Conservation (phyloP, 2,329 filamentous ascomycete genomes). For the Aspergillus carbonarius region DNA sequence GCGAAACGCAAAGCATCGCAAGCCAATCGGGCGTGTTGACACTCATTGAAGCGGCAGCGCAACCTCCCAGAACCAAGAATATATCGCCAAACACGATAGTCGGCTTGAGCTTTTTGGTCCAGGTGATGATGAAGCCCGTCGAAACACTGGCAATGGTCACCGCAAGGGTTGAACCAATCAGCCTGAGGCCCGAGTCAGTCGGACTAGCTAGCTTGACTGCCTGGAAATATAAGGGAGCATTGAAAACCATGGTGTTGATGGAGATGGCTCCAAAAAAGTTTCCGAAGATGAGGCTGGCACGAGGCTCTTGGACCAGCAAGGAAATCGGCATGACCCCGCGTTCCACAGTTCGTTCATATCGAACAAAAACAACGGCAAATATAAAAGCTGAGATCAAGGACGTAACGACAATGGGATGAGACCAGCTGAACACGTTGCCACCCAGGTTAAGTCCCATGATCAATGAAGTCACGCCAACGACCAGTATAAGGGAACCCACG, state of each 20-base stretch:
- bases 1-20: slow-evolving; percentile 60
- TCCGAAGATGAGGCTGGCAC: slow-evolving; percentile 51
- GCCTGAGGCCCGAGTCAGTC: slow-evolving; percentile 69
- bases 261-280: slow-evolving; percentile 54
- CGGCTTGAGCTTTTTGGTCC: slow-evolving; percentile 60
- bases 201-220: slow-evolving; percentile 69
- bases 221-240: slow-evolving; percentile 74
- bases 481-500: slow-evolving; percentile 49
- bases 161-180: slow-evolving; percentile 63
- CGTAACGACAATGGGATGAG: slow-evolving; percentile 50
- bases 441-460: slow-evolving; percentile 55
- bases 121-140: slow-evolving; percentile 64
- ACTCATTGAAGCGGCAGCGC: slow-evolving; percentile 51
- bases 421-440: slow-evolving; percentile 54
- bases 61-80: slow-evolving; percentile 52
- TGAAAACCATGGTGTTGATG: slow-evolving; percentile 63
- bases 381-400: slow-evolving; percentile 46
- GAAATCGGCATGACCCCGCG: slow-evolving; percentile 52
- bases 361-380: slow-evolving; percentile 40
- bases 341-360: slow-evolving; percentile 45
- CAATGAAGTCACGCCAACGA: slow-evolving; percentile 47
- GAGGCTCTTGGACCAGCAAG: slow-evolving; percentile 48
- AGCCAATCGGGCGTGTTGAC: slow-evolving; percentile 52
- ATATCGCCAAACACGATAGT: slow-evolving; percentile 55
- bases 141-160: slow-evolving; percentile 56